Conservation (phyloP, 441 rosid species). For the Daphne laureola region DNA sequence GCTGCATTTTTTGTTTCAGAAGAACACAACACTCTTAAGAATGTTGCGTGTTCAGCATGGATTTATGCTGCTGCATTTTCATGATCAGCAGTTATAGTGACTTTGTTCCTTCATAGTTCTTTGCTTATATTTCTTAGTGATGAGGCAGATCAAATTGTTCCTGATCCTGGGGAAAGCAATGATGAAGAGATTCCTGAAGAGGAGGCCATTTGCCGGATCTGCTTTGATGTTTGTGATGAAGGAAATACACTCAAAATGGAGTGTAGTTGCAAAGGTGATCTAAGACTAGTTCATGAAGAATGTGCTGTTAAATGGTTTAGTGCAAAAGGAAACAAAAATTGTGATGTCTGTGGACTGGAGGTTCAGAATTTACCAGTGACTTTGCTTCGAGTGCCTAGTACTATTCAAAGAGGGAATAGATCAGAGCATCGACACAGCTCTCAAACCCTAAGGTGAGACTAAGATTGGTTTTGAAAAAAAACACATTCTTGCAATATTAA, state of each 20-base stretch:
- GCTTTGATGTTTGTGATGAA: slow-evolving; percentile 74
- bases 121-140: slow-evolving; percentile 13
- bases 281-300: slow-evolving; percentile 73
- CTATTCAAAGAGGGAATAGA: slow-evolving; percentile 35
- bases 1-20: too few relatives aligned
- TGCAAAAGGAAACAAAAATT: slow-evolving; percentile 73
- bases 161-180: slow-evolving; percentile 37
- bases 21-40: too few relatives aligned
- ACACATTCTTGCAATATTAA: neutral
- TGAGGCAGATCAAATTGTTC: slow-evolving; percentile 50
- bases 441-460: slow-evolving; percentile 39
- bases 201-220: slow-evolving; percentile 88
- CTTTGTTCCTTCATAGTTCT: neutral
- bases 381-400: slow-evolving; percentile 51
- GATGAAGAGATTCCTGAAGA: slow-evolving; percentile 96
- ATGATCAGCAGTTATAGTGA: neutral
- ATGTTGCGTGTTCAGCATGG: too few relatives aligned
- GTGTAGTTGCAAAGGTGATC: slow-evolving; percentile 94
- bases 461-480: neutral
- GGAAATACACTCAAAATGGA: slow-evolving; percentile 90
- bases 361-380: slow-evolving; percentile 86
- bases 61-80: too few relatives aligned
- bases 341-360: slow-evolving; percentile 84
- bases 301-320: slow-evolving; percentile 91
- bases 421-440: slow-evolving; percentile 37